phyloP scores from a whole-genome alignment of 176 grass and related monocot genomes.

The Oryza meyeriana region DNA sequence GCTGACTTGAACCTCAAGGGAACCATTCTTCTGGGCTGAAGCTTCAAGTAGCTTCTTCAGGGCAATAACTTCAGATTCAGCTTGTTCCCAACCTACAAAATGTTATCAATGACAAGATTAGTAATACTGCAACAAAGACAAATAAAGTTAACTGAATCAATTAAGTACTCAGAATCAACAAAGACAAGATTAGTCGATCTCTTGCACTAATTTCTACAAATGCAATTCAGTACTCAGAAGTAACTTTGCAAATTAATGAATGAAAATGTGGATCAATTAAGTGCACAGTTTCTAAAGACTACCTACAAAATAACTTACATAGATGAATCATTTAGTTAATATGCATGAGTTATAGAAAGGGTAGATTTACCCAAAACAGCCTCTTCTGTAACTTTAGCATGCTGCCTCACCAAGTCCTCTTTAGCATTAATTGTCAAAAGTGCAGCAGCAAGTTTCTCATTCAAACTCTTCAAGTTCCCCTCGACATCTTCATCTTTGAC shows the following conservation, averaged over 20 bases:
- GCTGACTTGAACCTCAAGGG: constrained; percentile 64
- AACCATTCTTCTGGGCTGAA: constrained; percentile 65
- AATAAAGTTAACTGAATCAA: constrained; percentile 17
- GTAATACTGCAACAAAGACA: constrained; percentile 18
- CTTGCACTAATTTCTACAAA: background rate
- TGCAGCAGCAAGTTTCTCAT: constrained; percentile 69
- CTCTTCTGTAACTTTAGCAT: constrained; percentile 93
- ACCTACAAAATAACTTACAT: background rate
- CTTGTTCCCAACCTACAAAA: constrained; percentile 88
- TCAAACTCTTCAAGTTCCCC: constrained; percentile 70
- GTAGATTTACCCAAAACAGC: constrained; percentile 78
- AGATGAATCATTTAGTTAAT: background rate
- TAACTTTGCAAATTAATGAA: background rate
- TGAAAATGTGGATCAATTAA: background rate
- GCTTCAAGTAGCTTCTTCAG: constrained; percentile 79
- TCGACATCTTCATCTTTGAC: constrained; percentile 47
- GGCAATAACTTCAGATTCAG: constrained; percentile 66
- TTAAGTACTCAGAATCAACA: constrained; percentile 7
- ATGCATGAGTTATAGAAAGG: background rate
- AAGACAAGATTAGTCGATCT: no score
- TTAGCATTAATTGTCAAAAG: constrained; percentile 75
- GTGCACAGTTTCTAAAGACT: background rate
- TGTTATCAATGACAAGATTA: constrained; percentile 5
- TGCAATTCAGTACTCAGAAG: constrained; percentile 12
- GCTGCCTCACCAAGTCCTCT: constrained; percentile 95